Conservation (phyloP, 106 monocot species). For the Phalaenopsis aphrodite region DNA sequence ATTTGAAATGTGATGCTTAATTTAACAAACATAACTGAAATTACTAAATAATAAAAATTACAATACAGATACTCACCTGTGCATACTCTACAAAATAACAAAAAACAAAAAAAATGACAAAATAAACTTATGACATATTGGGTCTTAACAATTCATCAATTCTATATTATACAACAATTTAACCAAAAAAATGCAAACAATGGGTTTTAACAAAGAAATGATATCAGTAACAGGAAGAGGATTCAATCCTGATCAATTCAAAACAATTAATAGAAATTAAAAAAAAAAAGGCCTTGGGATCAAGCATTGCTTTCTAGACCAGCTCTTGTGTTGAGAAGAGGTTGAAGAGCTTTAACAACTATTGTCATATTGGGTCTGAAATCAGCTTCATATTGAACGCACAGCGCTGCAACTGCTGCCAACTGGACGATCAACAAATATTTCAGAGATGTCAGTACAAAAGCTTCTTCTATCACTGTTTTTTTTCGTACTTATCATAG, state of each 20-base stretch:
- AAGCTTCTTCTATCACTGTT: background rate
- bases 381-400: constrained; percentile 11
- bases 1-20: no score
- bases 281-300: background rate
- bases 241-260: no score
- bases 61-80: no score
- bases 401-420: constrained; percentile 6
- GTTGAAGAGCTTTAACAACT: constrained; percentile 5
- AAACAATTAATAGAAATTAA: background rate
- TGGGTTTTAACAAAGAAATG: background rate
- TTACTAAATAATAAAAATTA: no score
- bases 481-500: background rate
- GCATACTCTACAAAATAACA: background rate
- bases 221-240: background rate
- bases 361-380: constrained; percentile 7
- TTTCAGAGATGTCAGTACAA: background rate
- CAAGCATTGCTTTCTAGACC: background rate
- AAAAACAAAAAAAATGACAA: background rate
- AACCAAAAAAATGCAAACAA: background rate
- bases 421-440: background rate
- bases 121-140: background rate
- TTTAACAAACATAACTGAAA: no score
- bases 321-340: constrained; percentile 3
- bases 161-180: background rate
- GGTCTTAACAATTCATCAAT: background rate